These are phyloP conservation scores for Ploettnerulaceae sp. DNA, from an alignment of 2,329 filamentous ascomycete genomes.

Conservation along the genomic window DNA sequence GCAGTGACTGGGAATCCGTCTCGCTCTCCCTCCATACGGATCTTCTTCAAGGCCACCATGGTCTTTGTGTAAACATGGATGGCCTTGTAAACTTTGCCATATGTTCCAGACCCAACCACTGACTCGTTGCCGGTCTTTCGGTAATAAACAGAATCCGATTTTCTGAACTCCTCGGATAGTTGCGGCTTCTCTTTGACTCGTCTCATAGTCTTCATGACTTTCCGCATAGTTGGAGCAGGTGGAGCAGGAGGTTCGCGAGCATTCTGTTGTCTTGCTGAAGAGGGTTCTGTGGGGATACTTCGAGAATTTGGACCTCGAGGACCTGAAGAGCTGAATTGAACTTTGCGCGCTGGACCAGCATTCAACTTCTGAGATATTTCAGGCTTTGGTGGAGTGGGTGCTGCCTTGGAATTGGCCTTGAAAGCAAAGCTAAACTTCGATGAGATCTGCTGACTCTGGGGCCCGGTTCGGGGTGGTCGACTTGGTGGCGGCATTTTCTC, in stretches of 20 bases:
- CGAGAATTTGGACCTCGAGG: constrained; percentile 38
- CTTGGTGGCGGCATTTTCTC: constrained; percentile 52
- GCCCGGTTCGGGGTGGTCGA: constrained; percentile 43
- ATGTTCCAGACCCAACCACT: constrained; percentile 91
- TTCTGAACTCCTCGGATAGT: constrained; percentile 65
- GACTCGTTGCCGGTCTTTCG: constrained; percentile 97
- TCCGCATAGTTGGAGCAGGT: constrained; percentile 42
- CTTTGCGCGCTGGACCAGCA: constrained; percentile 37
- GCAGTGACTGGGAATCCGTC: constrained; percentile 91
- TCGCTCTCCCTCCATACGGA: constrained; percentile 87
- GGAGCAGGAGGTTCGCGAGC: constrained; percentile 34
- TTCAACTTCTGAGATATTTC: constrained; percentile 67
- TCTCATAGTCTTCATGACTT: constrained; percentile 63
- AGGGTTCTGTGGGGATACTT: constrained; percentile 49
- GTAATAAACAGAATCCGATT: constrained; percentile 87
- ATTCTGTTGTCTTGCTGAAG: constrained; percentile 40
- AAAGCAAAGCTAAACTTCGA: constrained; percentile 92
- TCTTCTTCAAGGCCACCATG: constrained; percentile 81
- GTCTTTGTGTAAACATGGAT: constrained; percentile 85
- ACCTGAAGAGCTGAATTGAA: constrained; percentile 36
- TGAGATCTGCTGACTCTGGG: constrained; percentile 35
- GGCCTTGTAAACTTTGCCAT: constrained; percentile 94
- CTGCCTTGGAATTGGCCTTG: constrained; percentile 63
- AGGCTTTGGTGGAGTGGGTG: constrained; percentile 52
- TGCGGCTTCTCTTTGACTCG: constrained; percentile 67